Base-by-base conservation (phyloP, 208 protist genomes). In the Trypanosoma mega region DNA sequence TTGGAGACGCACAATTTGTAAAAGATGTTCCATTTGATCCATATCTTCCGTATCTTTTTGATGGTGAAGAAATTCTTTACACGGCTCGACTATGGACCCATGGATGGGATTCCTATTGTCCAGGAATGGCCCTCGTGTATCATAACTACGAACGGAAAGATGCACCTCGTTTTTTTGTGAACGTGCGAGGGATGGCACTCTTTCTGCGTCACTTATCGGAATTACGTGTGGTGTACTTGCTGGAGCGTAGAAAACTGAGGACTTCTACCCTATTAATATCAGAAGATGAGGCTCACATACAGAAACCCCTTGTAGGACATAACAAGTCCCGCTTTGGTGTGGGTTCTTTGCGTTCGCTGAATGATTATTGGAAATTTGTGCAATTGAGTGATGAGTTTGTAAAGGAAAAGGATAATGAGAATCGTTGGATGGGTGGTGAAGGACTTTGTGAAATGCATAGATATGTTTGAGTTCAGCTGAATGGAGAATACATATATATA, bases 1-100 rank as follows among this genome's bases (percentile, higher is more conserved):
- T 92, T 68, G 85, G 79, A 2, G 77, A 90, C 53, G 75, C 80
- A 11, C 72, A 78, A 70, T 88, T 81, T 67, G 60, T 87, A 14
- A 64, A 82, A 24, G 84, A 93, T 34, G 83, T 85, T 8, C 95
- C 93, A 1, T 97, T 97, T 70, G 95, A 97, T 68, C 93, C 95
- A 8, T 85, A 94, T 62, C 76, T 98, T 43, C 80, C 79, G 8
- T 94, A 94, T 68, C 49, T 98, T 9, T 98, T 98, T 70, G 93
- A 97, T 51, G 95, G 95, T 5, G 95, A 98, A 65, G 92, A 97
- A 63, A 89, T 87, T 23, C 52, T 91, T 37, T 94, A 94, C 76
- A 80, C 86, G 1, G 80, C 67, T 37, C 83, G 93, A 6, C 34
- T 96, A 39, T 97, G 80, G 80, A 97, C 93, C 14, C 53, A 49